Evolutionary conservation across 2,329 filamentous ascomycete genomes (phyloP).

Genomic region (Paradendryphiella salina): DNA sequence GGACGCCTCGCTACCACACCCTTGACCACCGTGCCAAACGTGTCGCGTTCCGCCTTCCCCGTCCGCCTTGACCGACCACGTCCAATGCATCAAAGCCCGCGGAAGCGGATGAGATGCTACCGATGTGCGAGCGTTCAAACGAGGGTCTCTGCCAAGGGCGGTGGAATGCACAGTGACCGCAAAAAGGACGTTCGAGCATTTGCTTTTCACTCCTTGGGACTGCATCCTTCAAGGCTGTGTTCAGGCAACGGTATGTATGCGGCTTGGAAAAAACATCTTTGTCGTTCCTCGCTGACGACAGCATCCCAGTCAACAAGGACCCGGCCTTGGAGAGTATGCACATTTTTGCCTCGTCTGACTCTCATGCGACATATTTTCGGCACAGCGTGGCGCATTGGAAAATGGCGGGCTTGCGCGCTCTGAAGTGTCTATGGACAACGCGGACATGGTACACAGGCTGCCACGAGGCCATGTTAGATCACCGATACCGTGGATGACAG

Average conservation of each 20-base stretch:
- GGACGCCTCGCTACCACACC: constrained; percentile 16
- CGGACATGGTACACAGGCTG: constrained; percentile 13
- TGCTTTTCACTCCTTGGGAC: constrained; percentile 6
- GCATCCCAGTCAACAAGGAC: constrained; percentile 13
- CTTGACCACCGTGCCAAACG: constrained; percentile 21
- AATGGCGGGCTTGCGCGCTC: constrained; percentile 13
- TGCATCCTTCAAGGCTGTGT: constrained; percentile 10
- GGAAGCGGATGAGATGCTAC: constrained; percentile 27
- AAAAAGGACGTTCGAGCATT: constrained; percentile 16
- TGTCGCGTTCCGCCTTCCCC: constrained; percentile 37
- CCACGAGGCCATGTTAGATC: constrained; percentile 18
- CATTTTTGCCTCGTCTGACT: constrained; percentile 18
- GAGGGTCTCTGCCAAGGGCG: constrained; percentile 23
- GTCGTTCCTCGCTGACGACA: constrained; percentile 15
- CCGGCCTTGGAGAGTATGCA: constrained; percentile 4
- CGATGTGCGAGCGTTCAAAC: constrained; percentile 27
- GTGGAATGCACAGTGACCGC: constrained; percentile 14
- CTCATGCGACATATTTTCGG: constrained; percentile 14
- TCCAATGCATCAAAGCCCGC: constrained; percentile 23
- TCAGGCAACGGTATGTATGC: constrained; percentile 13
- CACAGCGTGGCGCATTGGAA: constrained; percentile 17
- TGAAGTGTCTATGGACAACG: constrained; percentile 12
- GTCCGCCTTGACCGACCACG: constrained; percentile 28
- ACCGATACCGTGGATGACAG: constrained; percentile 14
- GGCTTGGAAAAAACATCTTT: constrained; percentile 15